These are phyloP conservation scores for Lichtheimia ornata DNA, from an alignment of 371 early-diverging fungal species.

Conservation along the genomic window DNA sequence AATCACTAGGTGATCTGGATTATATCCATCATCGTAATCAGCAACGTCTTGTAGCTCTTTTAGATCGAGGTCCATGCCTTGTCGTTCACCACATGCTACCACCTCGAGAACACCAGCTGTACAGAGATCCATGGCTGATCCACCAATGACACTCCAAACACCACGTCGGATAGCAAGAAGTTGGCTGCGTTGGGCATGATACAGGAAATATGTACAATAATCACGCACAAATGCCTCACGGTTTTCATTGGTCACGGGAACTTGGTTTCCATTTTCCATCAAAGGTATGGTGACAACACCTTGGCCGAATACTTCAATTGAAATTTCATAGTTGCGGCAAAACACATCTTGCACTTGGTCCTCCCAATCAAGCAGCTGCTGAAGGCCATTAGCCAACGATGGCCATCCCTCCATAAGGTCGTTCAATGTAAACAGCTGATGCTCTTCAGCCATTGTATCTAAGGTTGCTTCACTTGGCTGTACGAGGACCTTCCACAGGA, in stretches of 20 bases:
- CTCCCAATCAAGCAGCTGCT: slow-evolving; percentile 72
- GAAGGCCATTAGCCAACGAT: slow-evolving; percentile 65
- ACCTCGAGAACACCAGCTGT: slow-evolving; percentile 54
- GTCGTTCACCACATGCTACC: slow-evolving; percentile 53
- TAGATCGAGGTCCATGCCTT: slow-evolving; percentile 64
- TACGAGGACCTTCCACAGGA: slow-evolving; percentile 73
- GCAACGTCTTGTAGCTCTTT: slow-evolving; percentile 75
- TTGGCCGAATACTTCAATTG: slow-evolving; percentile 76
- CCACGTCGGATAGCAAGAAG: slow-evolving; percentile 74
- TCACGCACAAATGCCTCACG: slow-evolving; percentile 77
- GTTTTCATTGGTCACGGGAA: slow-evolving; percentile 79
- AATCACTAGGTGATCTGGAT: slow-evolving; percentile 53
- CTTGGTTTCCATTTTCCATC: slow-evolving; percentile 65
- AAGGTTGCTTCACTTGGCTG: slow-evolving; percentile 44
- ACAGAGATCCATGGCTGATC: slow-evolving; percentile 42
- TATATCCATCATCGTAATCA: slow-evolving; percentile 83
- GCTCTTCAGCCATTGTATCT: slow-evolving; percentile 21
- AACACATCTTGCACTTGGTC: slow-evolving; percentile 87
- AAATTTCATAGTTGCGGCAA: slow-evolving; percentile 80
- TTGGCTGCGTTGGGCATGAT: slow-evolving; percentile 63
- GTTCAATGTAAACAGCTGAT: slow-evolving; percentile 50
- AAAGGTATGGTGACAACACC: slow-evolving; percentile 65
- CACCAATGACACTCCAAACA: slow-evolving; percentile 72
- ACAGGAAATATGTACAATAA: slow-evolving; percentile 69
- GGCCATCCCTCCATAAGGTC: slow-evolving; percentile 63